phyloP scores from a whole-genome alignment of 176 grass and related monocot genomes.

The Bromus sterilis region DNA sequence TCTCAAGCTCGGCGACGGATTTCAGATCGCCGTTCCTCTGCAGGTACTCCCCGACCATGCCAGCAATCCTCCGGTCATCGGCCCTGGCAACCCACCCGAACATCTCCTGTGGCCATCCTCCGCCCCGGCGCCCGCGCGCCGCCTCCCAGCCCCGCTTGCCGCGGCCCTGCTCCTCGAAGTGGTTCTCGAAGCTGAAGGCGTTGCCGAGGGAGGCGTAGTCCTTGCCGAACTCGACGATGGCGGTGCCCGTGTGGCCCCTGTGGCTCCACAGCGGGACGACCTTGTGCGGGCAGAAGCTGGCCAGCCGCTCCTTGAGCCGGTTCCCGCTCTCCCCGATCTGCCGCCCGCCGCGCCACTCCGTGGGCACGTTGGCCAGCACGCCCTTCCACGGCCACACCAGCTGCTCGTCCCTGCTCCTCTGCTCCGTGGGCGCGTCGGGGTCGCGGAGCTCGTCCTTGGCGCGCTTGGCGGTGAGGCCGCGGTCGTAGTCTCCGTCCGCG shows the following conservation, averaged over 20 bases:
- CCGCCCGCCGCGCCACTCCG: conserved; percentile 28
- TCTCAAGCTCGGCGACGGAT: conserved; percentile 27
- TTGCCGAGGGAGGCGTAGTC: conserved; percentile 30
- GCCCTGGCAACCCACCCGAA: conserved; percentile 41
- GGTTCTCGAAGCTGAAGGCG: conserved; percentile 20
- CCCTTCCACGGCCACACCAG: conserved; percentile 20
- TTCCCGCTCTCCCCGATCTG: conserved; percentile 21
- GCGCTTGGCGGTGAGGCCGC: neutral
- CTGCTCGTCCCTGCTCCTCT: neutral
- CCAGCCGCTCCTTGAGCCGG: neutral
- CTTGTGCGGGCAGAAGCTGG: neutral
- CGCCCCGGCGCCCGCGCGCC: too few relatives aligned
- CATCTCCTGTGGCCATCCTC: too few relatives aligned
- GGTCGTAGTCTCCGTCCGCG: neutral
- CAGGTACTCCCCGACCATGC: conserved; percentile 28
- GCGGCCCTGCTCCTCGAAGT: conserved; percentile 24
- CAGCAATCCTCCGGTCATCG: conserved; percentile 23
- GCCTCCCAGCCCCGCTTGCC: conserved; percentile 24
- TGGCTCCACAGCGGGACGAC: conserved; percentile 41
- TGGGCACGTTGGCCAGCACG: conserved; percentile 31
- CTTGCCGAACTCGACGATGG: conserved; percentile 38
- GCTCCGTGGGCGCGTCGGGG: too few relatives aligned
- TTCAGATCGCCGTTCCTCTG: conserved; percentile 32
- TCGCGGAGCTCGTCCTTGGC: too few relatives aligned
- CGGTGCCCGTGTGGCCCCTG: conserved; percentile 36